Conservation (phyloP, 257 asterid species). For the Ligustrum vulgare region DNA sequence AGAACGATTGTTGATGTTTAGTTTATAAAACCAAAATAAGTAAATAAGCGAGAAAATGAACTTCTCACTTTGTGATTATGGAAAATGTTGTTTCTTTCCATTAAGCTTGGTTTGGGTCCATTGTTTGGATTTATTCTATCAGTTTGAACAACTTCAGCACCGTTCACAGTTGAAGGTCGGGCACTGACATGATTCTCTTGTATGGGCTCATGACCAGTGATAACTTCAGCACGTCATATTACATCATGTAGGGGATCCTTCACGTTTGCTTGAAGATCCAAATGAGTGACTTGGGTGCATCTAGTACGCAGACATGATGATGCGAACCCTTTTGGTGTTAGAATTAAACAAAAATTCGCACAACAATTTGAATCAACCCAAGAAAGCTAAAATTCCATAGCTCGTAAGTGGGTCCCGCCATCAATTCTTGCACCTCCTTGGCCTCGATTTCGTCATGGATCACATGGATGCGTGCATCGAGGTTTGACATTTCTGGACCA, state of each 20-base stretch:
- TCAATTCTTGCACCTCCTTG: no score
- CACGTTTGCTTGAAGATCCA: slow-evolving; percentile 64
- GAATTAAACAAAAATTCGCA: no score
- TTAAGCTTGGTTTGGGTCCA: slow-evolving; percentile 46
- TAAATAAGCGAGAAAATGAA: not conserved
- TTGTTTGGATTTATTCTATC: slow-evolving; percentile 23
- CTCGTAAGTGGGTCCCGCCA: no score
- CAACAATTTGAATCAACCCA: slow-evolving; percentile 22
- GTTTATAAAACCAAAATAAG: slow-evolving; percentile 13
- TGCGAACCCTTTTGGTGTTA: no score
- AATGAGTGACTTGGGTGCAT: slow-evolving; percentile 52
- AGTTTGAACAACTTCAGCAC: slow-evolving; percentile 47
- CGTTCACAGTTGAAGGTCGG: slow-evolving; percentile 25
- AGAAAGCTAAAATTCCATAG: no score
- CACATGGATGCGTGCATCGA: no score
- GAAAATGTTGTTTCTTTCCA: slow-evolving; percentile 60
- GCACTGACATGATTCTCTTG: slow-evolving; percentile 31
- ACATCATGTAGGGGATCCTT: slow-evolving; percentile 84
- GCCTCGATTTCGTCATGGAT: no score
- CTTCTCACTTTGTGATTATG: slow-evolving; percentile 49
- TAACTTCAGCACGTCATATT: slow-evolving; percentile 42
- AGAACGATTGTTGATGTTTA: not conserved
- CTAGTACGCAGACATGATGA: slow-evolving; percentile 26
- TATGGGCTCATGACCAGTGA: slow-evolving; percentile 31
- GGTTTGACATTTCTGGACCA: no score